These are phyloP conservation scores for Orobanche coerulescens DNA, from an alignment of 257 asterid genomes.

Conservation along the genomic window DNA sequence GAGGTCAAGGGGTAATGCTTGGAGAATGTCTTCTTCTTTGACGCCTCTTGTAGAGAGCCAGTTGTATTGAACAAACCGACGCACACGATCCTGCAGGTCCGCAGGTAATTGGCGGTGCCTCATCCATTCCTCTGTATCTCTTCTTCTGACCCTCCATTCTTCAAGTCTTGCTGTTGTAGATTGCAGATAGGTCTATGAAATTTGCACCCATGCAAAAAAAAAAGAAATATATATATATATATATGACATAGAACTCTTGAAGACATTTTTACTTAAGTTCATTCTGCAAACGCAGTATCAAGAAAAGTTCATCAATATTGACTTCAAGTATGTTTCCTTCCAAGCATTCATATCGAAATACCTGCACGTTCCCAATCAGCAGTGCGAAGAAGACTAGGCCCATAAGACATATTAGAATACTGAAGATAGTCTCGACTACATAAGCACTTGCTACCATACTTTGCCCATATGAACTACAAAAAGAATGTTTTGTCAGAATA, in stretches of 20 bases:
- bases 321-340: neutral
- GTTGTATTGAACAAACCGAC: constrained; percentile 68
- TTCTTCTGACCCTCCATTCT: constrained; percentile 76
- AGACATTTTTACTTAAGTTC: neutral
- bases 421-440: constrained; percentile 46
- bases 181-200: constrained; percentile 65
- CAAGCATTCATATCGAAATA: constrained; percentile 6
- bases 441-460: constrained; percentile 47
- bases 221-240: no score
- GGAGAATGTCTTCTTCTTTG: constrained; percentile 64
- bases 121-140: constrained; percentile 98
- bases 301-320: neutral
- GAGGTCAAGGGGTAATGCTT: constrained; percentile 63
- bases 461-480: constrained; percentile 75
- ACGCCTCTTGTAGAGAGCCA: constrained; percentile 92
- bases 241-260: neutral
- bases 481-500: no score
- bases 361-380: constrained; percentile 91
- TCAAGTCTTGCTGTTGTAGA: constrained; percentile 80
- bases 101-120: constrained; percentile 80
- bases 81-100: constrained; percentile 67
- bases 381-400: constrained; percentile 79
- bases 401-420: constrained; percentile 61
- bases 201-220: constrained; percentile 16
- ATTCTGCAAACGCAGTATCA: neutral